Base-by-base conservation (phyloP, 208 protist genomes). In the Phytomonas francai region DNA sequence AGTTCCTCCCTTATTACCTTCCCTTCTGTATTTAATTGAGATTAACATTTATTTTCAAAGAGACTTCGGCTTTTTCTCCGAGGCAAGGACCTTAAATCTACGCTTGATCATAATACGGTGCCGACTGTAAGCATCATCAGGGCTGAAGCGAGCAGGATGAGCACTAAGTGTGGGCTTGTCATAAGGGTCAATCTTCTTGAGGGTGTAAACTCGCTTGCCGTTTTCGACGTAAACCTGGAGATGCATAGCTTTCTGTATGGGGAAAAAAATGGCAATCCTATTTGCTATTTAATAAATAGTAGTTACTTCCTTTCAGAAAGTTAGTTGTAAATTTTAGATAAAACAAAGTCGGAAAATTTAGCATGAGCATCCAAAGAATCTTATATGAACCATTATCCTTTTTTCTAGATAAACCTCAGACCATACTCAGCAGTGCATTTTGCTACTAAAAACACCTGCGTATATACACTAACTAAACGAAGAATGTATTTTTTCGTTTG, bases 111-210 rank as follows among this genome's bases (percentile, higher is more conserved):
- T 81, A 22, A 98, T 78, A 72, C 94, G 91, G 65, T 98, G 83
- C 28, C 90, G 84, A 71, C 86, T 94, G 76, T 89, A 97, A 70
- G 93, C 94, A 74, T 98, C 92, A 67, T 97, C 89, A 11, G 94
- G 94, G 72, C 92, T 96, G 75, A 97, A 97, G 62, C 92, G 83
- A 19, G 92, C 92, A 42, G 92, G 92, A 69, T 97, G 92, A 42
- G 94, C 91, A 68, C 88, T 94, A 62, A 94, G 81, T 29, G 94
- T 96, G 7, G 92, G 86, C 63, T 92, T 92, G 33, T 84, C 88
- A 54, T 95, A 87, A 19, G 86, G 85, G 72, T 94, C 89, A 28
- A 95, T 72, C 81, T 97, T 97, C 78, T 97, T 95, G 27, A 97
- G 78, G 66, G 92, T 97, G 82, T 97, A 97, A 30, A 93, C 87